Evolutionary conservation across 495 filamentous ascomycete species (phyloP).

Genomic region (Pseudevernia furfuracea): DNA sequence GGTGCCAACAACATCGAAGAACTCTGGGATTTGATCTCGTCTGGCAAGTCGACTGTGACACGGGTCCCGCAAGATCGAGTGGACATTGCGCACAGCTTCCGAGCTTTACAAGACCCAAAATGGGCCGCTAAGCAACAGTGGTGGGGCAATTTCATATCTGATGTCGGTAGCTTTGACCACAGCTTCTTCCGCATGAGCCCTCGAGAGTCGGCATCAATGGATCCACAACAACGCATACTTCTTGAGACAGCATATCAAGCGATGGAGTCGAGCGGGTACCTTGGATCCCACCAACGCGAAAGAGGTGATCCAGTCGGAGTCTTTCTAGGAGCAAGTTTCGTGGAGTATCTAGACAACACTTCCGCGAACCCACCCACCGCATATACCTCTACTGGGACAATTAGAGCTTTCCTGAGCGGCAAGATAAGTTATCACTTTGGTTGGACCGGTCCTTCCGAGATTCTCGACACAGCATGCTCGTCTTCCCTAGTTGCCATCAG

Average conservation of each 20-base stretch:
- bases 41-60: constrained; percentile 18
- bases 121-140: constrained; percentile 10
- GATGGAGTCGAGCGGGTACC: constrained; percentile 41
- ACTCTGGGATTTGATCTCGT: constrained; percentile 36
- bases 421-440: constrained; percentile 35
- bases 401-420: constrained; percentile 29
- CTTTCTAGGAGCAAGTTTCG: constrained; percentile 30
- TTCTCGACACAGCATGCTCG: constrained; percentile 44
- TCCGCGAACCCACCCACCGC: constrained; percentile 29
- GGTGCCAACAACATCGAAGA: constrained; percentile 35
- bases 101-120: constrained; percentile 18
- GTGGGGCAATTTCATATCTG: constrained; percentile 42
- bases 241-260: constrained; percentile 46
- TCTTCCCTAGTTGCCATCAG: constrained; percentile 39
- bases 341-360: constrained; percentile 34
- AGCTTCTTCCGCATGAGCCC: constrained; percentile 45
- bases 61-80: constrained; percentile 24
- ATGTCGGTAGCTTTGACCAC: constrained; percentile 43
- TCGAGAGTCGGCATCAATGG: constrained; percentile 43
- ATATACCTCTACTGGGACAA: constrained; percentile 30
- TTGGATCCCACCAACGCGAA: constrained; percentile 17
- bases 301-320: constrained; percentile 31
- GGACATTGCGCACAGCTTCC: constrained; percentile 15
- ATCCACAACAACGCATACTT: constrained; percentile 46
- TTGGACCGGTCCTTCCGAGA: constrained; percentile 42